Percentiles rank a stretch among this genome's conserved stretches.
Conservation (phyloP, 768 basidiomycete genomes). For the Pleurotus giganteus region DNA sequence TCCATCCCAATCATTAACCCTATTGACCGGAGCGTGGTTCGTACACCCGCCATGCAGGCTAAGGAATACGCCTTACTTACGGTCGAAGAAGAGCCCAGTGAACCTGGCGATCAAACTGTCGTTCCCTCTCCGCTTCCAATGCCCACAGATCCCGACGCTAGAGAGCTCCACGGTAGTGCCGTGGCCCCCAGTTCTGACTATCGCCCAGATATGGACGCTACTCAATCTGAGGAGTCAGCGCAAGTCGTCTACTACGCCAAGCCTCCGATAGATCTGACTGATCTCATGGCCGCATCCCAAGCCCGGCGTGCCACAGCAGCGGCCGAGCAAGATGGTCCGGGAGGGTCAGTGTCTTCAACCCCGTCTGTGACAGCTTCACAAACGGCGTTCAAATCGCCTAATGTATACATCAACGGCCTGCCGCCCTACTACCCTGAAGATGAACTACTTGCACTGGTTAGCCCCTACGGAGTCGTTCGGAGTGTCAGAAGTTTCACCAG, state of each 20-base stretch:
- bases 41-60: neutral
- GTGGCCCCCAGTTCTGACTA: neutral
- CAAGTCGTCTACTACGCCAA: conserved; percentile 3
- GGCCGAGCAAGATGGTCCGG: neutral
- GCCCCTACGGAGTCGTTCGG: conserved; percentile 69
- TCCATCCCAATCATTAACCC: conserved; percentile 24
- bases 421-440: conserved; percentile 83
- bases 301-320: neutral
- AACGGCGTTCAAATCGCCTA: conserved; percentile 52
- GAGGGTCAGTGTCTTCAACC: neutral
- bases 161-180: neutral
- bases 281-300: conserved; percentile 1
- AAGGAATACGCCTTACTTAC: neutral
- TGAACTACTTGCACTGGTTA: conserved; percentile 67
- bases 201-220: neutral
- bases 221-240: neutral
- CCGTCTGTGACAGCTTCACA: neutral
- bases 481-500: conserved; percentile 85
- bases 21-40: conserved; percentile 14
- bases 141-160: neutral
- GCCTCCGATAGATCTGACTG: conserved; percentile 6
- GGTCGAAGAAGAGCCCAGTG: neutral
- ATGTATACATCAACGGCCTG: conserved; percentile 87
- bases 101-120: neutral
- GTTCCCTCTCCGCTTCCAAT: conserved; percentile 3